Percentiles rank a stretch among this genome's conserved stretches.
Conservation (phyloP, 2,329 filamentous ascomycete species). For the Parastagonospora avenae region DNA sequence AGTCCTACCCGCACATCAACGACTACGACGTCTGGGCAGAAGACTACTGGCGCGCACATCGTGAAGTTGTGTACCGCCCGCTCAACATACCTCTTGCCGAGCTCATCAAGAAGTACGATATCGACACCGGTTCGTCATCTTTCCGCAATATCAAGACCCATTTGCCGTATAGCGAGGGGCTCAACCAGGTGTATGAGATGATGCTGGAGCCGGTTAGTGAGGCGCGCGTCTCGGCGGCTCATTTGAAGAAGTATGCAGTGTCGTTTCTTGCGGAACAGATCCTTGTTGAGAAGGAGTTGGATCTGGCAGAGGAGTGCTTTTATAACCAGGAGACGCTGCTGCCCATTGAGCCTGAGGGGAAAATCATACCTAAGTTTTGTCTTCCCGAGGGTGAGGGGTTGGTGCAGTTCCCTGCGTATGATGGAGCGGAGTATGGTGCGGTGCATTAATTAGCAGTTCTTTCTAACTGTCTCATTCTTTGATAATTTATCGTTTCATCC, state of each 20-base stretch:
- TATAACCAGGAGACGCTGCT: too few relatives aligned
- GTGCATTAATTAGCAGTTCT: too few relatives aligned
- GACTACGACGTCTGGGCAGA: neutral
- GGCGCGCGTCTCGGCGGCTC: neutral
- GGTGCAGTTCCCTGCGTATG: too few relatives aligned
- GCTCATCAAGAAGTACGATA: neutral
- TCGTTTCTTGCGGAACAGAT: neutral
- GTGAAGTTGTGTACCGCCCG: constrained; percentile 5
- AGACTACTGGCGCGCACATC: constrained; percentile 1
- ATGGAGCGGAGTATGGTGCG: too few relatives aligned
- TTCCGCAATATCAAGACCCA: neutral
- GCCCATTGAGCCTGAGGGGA: too few relatives aligned
- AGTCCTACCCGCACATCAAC: neutral
- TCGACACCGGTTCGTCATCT: neutral
- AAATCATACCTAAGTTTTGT: too few relatives aligned
- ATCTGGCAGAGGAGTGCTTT: neutral
- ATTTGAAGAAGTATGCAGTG: neutral
- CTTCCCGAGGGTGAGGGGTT: too few relatives aligned
- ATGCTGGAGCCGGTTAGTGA: neutral
- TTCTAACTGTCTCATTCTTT: too few relatives aligned
- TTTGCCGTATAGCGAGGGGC: neutral
- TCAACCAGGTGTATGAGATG: neutral
- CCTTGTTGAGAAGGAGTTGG: neutral
- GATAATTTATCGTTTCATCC: too few relatives aligned
- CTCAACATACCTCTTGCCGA: constrained; percentile 8